Conservation (phyloP, 371 early-diverging fungal species). For the Rhizopus delemar region DNA sequence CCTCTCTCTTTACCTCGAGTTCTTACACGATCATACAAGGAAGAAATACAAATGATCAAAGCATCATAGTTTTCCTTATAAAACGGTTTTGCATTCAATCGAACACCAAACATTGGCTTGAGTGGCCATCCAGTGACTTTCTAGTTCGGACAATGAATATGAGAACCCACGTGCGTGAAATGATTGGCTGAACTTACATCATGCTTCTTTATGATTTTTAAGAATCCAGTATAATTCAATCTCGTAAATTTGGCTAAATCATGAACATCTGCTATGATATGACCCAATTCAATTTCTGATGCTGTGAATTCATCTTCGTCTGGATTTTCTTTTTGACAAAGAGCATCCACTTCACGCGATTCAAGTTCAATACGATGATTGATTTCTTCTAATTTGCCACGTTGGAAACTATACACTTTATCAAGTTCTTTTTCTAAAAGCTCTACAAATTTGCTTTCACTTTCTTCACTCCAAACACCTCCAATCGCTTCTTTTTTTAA, state of each 20-base stretch:
- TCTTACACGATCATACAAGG: slow-evolving; percentile 88
- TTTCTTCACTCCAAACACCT: slow-evolving; percentile 65
- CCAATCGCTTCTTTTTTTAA: slow-evolving; percentile 62
- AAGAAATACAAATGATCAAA: slow-evolving; percentile 86
- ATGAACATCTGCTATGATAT: slow-evolving; percentile 88
- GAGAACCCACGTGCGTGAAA: slow-evolving; percentile 22
- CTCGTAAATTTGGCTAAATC: slow-evolving; percentile 94
- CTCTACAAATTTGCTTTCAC: slow-evolving; percentile 88
- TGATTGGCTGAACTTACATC: slow-evolving; percentile 69
- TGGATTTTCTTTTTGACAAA: slow-evolving; percentile 67
- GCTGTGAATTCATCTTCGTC: slow-evolving; percentile 63
- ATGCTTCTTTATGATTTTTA: slow-evolving; percentile 98
- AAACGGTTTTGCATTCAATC: slow-evolving; percentile 86
- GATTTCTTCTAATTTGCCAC: slow-evolving; percentile 89
- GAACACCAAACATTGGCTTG: slow-evolving; percentile 86
- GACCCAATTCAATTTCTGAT: slow-evolving; percentile 80
- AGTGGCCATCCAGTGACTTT: slow-evolving; percentile 89
- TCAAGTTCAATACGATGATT: slow-evolving; percentile 78
- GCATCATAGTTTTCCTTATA: slow-evolving; percentile 91
- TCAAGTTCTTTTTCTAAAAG: slow-evolving; percentile 88
- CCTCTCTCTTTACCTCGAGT: slow-evolving; percentile 75
- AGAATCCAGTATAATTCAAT: slow-evolving; percentile 95
- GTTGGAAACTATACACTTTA: slow-evolving; percentile 89
- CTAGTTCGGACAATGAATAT: slow-evolving; percentile 17
- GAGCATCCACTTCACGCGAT: slow-evolving; percentile 56